Conservation (phyloP, 352 stramenopile species). For the Pythium vanterpoolii region DNA sequence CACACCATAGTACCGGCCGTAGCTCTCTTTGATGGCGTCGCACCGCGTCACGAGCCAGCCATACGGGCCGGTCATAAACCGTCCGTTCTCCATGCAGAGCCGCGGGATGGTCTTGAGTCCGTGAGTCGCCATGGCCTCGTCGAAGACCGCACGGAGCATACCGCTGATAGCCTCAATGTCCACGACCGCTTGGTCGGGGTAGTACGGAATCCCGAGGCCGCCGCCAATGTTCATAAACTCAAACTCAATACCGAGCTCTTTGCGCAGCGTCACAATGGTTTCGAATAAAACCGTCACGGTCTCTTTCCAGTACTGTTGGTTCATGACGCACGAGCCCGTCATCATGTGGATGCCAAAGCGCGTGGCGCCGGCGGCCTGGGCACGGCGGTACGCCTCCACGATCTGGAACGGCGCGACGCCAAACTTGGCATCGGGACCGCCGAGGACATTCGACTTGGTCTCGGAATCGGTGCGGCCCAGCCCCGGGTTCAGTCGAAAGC, state of each 20-base stretch:
- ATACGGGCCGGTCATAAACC: constrained; percentile 87
- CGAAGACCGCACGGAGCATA: constrained; percentile 76
- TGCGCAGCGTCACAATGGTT: constrained; percentile 73
- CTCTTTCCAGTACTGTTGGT: constrained; percentile 88
- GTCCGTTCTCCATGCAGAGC: constrained; percentile 89
- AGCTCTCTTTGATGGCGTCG: constrained; percentile 85
- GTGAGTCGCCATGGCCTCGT: constrained; percentile 68
- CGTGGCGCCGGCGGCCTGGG: constrained; percentile 69
- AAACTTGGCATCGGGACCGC: constrained; percentile 87
- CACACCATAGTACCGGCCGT: constrained; percentile 84
- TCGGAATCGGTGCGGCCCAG: constrained; percentile 86
- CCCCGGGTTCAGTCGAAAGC: constrained; percentile 85
- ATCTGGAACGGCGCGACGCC: constrained; percentile 87
- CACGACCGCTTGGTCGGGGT: constrained; percentile 63
- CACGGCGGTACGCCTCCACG: constrained; percentile 82
- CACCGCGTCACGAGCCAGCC: constrained; percentile 84
- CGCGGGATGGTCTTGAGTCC: constrained; percentile 54
- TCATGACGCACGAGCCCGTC: constrained; percentile 88
- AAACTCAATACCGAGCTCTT: constrained; percentile 84
- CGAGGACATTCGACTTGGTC: constrained; percentile 88
- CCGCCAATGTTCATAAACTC: constrained; percentile 92
- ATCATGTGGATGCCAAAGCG: constrained; percentile 92
- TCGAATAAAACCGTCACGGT: constrained; percentile 83
- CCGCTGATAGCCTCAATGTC: constrained; percentile 66
- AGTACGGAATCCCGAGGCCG: constrained; percentile 86